phyloP scores from a whole-genome alignment of 345 rosid genomes.

The Corchorus olitorius region DNA sequence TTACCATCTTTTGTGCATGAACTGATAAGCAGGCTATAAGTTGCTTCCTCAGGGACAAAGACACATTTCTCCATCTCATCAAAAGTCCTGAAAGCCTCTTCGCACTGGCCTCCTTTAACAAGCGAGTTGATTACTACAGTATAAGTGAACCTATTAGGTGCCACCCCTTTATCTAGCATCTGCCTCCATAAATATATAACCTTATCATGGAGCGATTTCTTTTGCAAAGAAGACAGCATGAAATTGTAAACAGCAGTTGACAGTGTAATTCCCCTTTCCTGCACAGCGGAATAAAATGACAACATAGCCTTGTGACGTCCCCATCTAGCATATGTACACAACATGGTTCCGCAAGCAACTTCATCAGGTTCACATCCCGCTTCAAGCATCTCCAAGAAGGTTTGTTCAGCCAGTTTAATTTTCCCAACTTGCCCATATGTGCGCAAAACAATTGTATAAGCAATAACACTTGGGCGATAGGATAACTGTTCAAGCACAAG shows the following conservation, averaged over 20 bases:
- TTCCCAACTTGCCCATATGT: conserved; percentile 86
- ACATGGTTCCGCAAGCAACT: conserved; percentile 92
- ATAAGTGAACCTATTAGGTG: conserved; percentile 65
- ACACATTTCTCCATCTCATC: conserved; percentile 70
- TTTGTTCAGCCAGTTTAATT: conserved; percentile 80
- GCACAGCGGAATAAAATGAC: conserved; percentile 69
- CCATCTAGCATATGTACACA: conserved; percentile 96
- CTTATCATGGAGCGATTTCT: conserved; percentile 67
- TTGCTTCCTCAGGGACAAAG: conserved; percentile 77
- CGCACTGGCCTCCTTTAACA: conserved; percentile 55
- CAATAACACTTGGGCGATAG: conserved; percentile 76
- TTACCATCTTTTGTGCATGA: conserved; percentile 50
- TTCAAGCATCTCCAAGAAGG: conserved; percentile 92
- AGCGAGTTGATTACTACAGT: conserved; percentile 74
- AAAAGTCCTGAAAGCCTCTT: conserved; percentile 63
- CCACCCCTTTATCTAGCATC: conserved; percentile 59
- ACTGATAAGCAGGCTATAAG: conserved; percentile 72
- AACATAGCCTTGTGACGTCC: conserved; percentile 82
- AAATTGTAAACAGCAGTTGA: conserved; percentile 83
- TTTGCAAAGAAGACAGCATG: conserved; percentile 91
- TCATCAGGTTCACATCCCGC: conserved; percentile 88
- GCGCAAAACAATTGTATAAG: conserved; percentile 75
- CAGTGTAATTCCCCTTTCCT: conserved; percentile 58
- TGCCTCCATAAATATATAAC: conserved; percentile 75
- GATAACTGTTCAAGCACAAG: conserved; percentile 65